phyloP scores from a whole-genome alignment of 768 basidiomycete species.

The Sistotremastrum niveocremeum region DNA sequence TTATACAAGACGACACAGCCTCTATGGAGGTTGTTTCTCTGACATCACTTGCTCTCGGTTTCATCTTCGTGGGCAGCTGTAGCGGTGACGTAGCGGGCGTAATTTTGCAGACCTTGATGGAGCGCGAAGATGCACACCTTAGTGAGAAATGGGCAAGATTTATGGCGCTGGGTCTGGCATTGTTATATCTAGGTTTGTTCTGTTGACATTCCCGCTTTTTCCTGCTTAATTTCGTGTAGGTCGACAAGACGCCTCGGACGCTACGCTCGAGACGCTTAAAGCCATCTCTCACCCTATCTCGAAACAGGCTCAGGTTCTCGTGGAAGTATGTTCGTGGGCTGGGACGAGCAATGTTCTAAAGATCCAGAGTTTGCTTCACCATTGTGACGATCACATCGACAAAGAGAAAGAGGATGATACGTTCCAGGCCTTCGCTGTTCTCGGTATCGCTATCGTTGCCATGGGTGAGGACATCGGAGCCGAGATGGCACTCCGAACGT shows the following conservation, averaged over 20 bases:
- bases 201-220: background rate
- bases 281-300: conserved; percentile 89
- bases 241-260: conserved; percentile 84
- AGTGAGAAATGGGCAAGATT: conserved; percentile 93
- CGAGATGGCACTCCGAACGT: conserved; percentile 94
- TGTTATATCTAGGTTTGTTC: conserved; percentile 75
- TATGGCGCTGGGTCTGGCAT: conserved; percentile 76
- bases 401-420: conserved; percentile 53
- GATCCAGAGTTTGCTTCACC: conserved; percentile 82
- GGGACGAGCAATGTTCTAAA: conserved; percentile 93
- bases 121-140: conserved; percentile 57
- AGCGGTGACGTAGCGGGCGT: conserved; percentile 85
- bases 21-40: conserved; percentile 85
- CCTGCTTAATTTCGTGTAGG: conserved; percentile 30
- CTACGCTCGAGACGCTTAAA: conserved; percentile 85
- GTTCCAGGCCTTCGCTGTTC: conserved; percentile 84
- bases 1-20: conserved; percentile 64
- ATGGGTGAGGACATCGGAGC: conserved; percentile 99
- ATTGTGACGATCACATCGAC: conserved; percentile 86
- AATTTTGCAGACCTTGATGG: conserved; percentile 87
- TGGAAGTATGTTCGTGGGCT: conserved; percentile 88
- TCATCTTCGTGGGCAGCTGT: conserved; percentile 90
- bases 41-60: conserved; percentile 80
- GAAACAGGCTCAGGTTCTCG: conserved; percentile 80
- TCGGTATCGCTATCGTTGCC: conserved; percentile 87